Evolutionary conservation across 1,284 basidiomycete species (phyloP), one percentile per base, ranked within the genome.

Genomic region (Schizopora paradoxa): DNA sequence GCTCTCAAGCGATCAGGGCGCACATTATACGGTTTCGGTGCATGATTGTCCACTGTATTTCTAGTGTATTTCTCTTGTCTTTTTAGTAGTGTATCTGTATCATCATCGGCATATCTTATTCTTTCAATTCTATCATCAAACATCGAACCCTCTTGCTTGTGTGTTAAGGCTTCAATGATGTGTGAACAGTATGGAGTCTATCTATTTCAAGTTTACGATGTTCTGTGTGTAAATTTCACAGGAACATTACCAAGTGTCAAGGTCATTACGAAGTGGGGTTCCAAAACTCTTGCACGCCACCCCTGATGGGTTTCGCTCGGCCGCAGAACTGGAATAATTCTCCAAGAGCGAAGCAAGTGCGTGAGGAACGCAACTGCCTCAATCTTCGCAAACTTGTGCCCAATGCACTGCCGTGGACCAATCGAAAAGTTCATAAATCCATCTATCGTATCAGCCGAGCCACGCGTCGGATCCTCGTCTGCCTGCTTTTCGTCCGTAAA

Each of bases 1-100:
- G 86, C 88, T 22, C 76, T 91, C 57, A 91, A 91, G 70, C 77
- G 87, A 44, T 83, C 83, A 51, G 84, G 85, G 50, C 77, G 85
- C 56, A 88, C 84, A 19, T 74, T 89, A 18, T 89, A 87, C 62
- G 86, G 79, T 62, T 80, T 82, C 68, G 78, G 77, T 56, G 73
- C 73, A 56, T 80, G 72, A 66, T 45, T 41, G 18, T 37, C 29
- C 18, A 38, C 26, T 46, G 31, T 37, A 43, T n/a, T 11, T 48
- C 23, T 28, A 14, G 10, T 27, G 1, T n/a, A 13, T 45, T n/a
- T 43, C 14, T 46, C 41, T 33, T 22, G 29, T 49, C 32, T 18
- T 43, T 29, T 47, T 35, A 27, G 16, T 41, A 45, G 47, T 45
- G 41, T 21, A n/a, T 28, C 26, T 48, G 47, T 48, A 48, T 43